phyloP scores from a whole-genome alignment of 2,329 filamentous ascomycete species.

The Fusarium verrucosum region DNA sequence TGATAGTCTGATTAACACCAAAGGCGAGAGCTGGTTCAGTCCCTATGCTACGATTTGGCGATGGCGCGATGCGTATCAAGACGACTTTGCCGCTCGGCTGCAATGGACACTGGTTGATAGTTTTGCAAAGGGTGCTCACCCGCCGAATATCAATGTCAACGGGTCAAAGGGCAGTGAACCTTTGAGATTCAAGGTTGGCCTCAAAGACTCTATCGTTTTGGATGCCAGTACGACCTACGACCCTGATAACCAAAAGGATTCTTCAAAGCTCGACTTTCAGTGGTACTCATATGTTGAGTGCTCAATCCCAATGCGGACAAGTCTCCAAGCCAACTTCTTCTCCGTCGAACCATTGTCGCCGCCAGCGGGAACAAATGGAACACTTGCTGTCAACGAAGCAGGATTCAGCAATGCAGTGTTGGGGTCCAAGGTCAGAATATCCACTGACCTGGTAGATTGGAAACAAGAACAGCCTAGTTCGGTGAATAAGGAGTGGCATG shows the following conservation, averaged over 20 bases:
- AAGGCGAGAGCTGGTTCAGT: neutral
- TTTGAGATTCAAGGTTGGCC: neutral
- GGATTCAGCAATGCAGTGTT: slow-evolving; percentile 6
- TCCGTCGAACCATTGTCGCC: neutral
- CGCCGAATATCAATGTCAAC: neutral
- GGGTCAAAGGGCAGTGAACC: neutral
- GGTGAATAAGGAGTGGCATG: slow-evolving; percentile 13
- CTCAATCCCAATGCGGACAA: neutral
- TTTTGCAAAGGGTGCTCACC: neutral
- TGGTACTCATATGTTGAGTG: slow-evolving; percentile 17
- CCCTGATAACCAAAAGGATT: neutral
- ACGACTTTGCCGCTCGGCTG: slow-evolving; percentile 18
- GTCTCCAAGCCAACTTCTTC: slow-evolving; percentile 1
- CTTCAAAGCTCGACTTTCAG: neutral
- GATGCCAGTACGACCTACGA: neutral
- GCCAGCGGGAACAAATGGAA: neutral
- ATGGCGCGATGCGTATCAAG: slow-evolving; percentile 20
- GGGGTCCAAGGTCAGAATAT: neutral
- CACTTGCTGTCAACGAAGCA: neutral
- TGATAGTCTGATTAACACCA: neutral
- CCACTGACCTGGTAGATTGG: neutral
- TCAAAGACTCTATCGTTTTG: neutral
- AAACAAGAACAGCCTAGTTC: slow-evolving; percentile 3
- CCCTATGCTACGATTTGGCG: slow-evolving; percentile 15
- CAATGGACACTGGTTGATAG: slow-evolving; percentile 3